Percentiles rank a stretch among this genome's conserved stretches.
Evolutionary conservation across 305 asterid genomes (phyloP).

Genomic region (Solanum hybrid): DNA sequence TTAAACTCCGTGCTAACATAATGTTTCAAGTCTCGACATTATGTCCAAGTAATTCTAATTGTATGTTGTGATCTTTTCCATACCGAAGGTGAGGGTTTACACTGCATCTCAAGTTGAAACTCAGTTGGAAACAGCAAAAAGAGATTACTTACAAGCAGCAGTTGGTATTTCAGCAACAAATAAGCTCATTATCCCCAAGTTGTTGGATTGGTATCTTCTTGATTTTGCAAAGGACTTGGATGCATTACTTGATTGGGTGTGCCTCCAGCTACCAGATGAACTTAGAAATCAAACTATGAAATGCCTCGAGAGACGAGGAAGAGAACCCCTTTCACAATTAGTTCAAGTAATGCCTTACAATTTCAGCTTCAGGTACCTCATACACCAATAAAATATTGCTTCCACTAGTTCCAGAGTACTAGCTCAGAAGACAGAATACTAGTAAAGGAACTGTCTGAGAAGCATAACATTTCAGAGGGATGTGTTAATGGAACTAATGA

Average conservation of each 20-base stretch:
- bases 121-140: constrained; percentile 61
- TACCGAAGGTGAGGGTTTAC: constrained; percentile 54
- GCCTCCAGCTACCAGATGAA: constrained; percentile 61
- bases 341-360: constrained; percentile 56
- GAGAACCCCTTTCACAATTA: constrained; percentile 32
- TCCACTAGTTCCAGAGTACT: background rate
- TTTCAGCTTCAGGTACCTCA: constrained; percentile 74
- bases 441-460: background rate
- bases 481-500: background rate
- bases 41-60: background rate
- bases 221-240: constrained; percentile 81
- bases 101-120: constrained; percentile 54
- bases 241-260: constrained; percentile 68
- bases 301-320: constrained; percentile 39
- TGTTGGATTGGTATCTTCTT: constrained; percentile 74
- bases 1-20: background rate
- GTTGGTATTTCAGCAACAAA: constrained; percentile 49
- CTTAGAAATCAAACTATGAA: constrained; percentile 39
- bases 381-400: constrained; percentile 9
- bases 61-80: constrained; percentile 2
- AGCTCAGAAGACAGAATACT: background rate
- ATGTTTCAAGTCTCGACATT: background rate
- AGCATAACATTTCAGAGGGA: background rate
- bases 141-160: constrained; percentile 68
- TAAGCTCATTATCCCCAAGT: constrained; percentile 60